Evolutionary conservation across 2,329 filamentous ascomycete species (phyloP), one percentile per base, ranked within the genome.

Genomic region (Tolypocladium guangdongense): DNA sequence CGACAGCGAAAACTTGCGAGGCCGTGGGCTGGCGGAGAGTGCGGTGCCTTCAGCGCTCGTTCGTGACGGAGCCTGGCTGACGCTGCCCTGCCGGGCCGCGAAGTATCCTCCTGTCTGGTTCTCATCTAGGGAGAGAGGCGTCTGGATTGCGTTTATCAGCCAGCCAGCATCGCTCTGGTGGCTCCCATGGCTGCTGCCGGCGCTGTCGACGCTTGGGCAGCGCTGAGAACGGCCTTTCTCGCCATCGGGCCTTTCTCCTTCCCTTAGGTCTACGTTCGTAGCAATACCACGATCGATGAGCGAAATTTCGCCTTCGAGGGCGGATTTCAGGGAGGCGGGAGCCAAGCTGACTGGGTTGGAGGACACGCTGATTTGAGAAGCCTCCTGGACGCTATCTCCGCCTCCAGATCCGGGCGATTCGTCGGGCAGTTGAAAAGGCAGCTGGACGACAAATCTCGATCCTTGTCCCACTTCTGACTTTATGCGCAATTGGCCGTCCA

Each of bases 401-500:
- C 57, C 51, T 18, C 24, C 41, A 0, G 63, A 62, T 4, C 65
- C 62, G 2, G 67, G 58, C 3, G 61, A 56, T 46, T 75, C 70
- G 1, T 74, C 69, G 0, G 70, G 83, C 1, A 91, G 64, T 8
- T 83, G 76, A 58, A 96, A 93, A 0, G 87, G 86, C 33, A 96
- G 72, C 57, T 88, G 82, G 27, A 96, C 81, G 22, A 90, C 83
- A 58, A 96, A 95, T 51, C 87, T 79, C 20, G 90, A 91, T 0
- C 91, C 90, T 60, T 86, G 87, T 2, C 87, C 87, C 64, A 87
- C 80, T 62, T 93, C 88, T 0, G 90, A 95, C 62, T 90, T 92
- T 1, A 96, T 71, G 2, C 89, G 82, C 33, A 96, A 69, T 62
- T 95, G 90, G 0, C 90, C 91, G 55, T 92, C 86, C 88, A 95